Conservation (phyloP, 2,329 filamentous ascomycete genomes). For the Epichloe sp. region DNA sequence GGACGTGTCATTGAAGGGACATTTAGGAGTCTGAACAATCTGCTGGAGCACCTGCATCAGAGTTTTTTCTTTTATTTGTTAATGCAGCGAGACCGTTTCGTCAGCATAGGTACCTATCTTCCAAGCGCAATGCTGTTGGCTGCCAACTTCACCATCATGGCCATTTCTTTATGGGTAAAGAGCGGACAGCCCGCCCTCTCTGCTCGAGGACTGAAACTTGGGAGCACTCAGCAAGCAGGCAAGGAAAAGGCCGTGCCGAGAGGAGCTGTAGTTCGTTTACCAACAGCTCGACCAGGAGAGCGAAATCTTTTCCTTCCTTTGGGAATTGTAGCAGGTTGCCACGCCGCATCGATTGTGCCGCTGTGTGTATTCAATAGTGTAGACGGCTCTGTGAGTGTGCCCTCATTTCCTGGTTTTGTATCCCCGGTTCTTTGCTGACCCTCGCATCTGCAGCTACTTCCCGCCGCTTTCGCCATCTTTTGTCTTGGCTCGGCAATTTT, state of each 20-base stretch:
- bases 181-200: constrained; percentile 47
- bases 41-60: constrained; percentile 92
- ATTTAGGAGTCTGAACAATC: constrained; percentile 87
- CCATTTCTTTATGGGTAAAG: constrained; percentile 85
- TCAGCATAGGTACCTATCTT: constrained; percentile 94
- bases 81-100: constrained; percentile 83
- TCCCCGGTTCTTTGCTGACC: constrained; percentile 3
- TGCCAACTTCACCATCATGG: constrained; percentile 89
- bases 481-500: constrained; percentile 39
- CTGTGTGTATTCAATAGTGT: constrained; percentile 78
- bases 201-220: not conserved
- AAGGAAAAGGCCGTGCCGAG: constrained; percentile 11
- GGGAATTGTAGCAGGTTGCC: constrained; percentile 55
- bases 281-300: constrained; percentile 29
- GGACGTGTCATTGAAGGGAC: constrained; percentile 81
- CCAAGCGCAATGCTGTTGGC: constrained; percentile 96
- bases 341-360: constrained; percentile 67
- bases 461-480: constrained; percentile 45
- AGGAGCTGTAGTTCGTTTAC: constrained; percentile 14
- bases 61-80: constrained; percentile 99
- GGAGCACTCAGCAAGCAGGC: not conserved
- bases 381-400: constrained; percentile 44
- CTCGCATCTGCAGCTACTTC: constrained; percentile 35
- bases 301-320: constrained; percentile 62
- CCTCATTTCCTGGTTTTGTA: not conserved